Base-by-base conservation (phyloP, 2,329 filamentous ascomycete species). In the Trichoderma hamatum region DNA sequence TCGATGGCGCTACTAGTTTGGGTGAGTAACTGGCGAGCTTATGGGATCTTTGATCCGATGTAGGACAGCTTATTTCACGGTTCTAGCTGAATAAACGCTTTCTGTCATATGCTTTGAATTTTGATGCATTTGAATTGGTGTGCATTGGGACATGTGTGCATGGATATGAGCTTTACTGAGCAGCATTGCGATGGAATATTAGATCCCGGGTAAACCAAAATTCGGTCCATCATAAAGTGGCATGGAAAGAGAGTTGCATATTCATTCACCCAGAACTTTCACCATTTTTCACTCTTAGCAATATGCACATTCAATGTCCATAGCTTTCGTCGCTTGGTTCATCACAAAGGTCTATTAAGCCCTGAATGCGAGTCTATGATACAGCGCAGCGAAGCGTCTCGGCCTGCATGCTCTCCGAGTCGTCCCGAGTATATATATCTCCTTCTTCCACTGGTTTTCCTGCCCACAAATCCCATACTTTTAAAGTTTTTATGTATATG, bases 331-430 rank as follows among this genome's bases (percentile, higher is more conserved):
- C 43, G 32, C 21, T 66, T 69, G 52, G 26, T 63, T 68, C 68
- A 70, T 73, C 73, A 71, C 69, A 72, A 72, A 71, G 67, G 77
- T 79, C 75, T 78, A 78, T 79, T 76, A 72, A 76, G 74, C 72
- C 76, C 72, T 70, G 61, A 72, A 75, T 76, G 75, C 76, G 74
- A 78, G 74, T 79, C 80, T 82, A 82, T 81, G 79, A 77, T 82
- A 82, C 81, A 82, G 71, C 76, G 64, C 56, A 58, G 56, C 64
- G 28, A 70, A 49, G 24, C 49, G 21, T 68, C 21, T 62, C 46
- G 49, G 34, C 39, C 32, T 32, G 49, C 58, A 52, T 71, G 71
- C 72, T 71, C 70, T 75, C 46, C 70, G 72, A 74, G 69, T 72
- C 70, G 70, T 72, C 77, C 46, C 75, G 71, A 72, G 72, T 70